A percentile compares a stretch with the other conserved stretches of the same genome.
These are phyloP conservation scores for Cryptococcus sp. DNA, from an alignment of 1,284 basidiomycete species.

Conservation along the genomic window DNA sequence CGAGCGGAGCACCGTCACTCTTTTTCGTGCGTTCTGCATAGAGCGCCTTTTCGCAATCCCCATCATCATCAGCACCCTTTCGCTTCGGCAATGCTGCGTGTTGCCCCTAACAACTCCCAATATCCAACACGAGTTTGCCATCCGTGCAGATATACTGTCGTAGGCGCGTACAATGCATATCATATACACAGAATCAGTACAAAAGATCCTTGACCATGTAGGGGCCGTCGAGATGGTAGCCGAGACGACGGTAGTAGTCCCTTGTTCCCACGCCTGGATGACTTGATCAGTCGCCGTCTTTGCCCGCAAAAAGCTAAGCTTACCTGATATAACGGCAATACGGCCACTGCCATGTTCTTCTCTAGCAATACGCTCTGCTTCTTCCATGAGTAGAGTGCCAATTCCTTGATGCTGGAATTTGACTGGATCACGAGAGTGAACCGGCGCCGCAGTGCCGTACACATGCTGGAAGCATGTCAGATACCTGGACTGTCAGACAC, in stretches of 20 bases:
- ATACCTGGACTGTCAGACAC: neutral
- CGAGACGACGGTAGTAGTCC: constrained; percentile 90
- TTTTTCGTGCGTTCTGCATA: too few species aligned
- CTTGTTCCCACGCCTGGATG: constrained; percentile 79
- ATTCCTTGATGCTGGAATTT: constrained; percentile 99
- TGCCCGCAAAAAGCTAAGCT: constrained; percentile 26
- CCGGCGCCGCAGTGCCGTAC: constrained; percentile 97
- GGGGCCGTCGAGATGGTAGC: constrained; percentile 92
- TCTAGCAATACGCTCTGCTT: constrained; percentile 95
- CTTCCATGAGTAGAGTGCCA: constrained; percentile 97
- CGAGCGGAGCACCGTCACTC: too few species aligned
- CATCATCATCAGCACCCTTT: too few species aligned
- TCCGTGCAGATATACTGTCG: too few species aligned
- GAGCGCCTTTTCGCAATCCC: too few species aligned
- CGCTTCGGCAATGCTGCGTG: too few species aligned
- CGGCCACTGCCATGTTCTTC: constrained; percentile 87
- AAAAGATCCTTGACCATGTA: constrained; percentile 84
- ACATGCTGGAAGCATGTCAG: constrained; percentile 62
- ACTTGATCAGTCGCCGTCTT: neutral
- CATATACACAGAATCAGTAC: constrained; percentile 19
- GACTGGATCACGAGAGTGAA: constrained; percentile 95
- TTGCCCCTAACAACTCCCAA: too few species aligned
- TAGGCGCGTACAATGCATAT: constrained; percentile 9
- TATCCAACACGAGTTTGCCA: too few species aligned
- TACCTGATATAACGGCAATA: constrained; percentile 92